Evolutionary conservation across 2,329 filamentous ascomycete species (phyloP).

Genomic region (Paracoccidioides lutzii): DNA sequence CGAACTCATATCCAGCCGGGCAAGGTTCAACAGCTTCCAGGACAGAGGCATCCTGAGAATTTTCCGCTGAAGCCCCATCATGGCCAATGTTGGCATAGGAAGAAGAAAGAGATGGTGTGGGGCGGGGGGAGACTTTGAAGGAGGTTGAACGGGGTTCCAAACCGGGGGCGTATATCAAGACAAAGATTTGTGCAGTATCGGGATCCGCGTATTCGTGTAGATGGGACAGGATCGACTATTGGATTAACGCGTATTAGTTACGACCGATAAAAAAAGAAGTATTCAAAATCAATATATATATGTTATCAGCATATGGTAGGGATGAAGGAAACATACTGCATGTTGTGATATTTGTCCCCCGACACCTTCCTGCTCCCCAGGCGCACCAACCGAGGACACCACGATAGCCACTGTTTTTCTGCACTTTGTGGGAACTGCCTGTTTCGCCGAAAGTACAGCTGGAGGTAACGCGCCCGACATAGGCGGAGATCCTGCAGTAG

Average conservation of each 20-base stretch:
- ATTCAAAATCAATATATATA: not conserved
- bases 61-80: conserved; percentile 44
- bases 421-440: conserved; percentile 30
- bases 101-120: conserved; percentile 55
- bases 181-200: conserved; percentile 61
- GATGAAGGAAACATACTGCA: conserved; percentile 49
- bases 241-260: conserved; percentile 8
- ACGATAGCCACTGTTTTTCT: conserved; percentile 78
- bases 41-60: conserved; percentile 41
- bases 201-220: conserved; percentile 67
- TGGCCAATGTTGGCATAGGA: conserved; percentile 79
- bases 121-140: conserved; percentile 35
- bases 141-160: conserved; percentile 47
- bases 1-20: conserved; percentile 32
- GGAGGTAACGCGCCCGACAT: conserved; percentile 21
- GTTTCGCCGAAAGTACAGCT: conserved; percentile 21
- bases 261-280: not conserved
- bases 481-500: conserved; percentile 9
- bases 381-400: conserved; percentile 58
- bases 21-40: conserved; percentile 35
- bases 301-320: no score
- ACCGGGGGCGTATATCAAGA: conserved; percentile 77
- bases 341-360: conserved; percentile 47
- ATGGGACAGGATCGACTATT: conserved; percentile 72
- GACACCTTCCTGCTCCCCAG: conserved; percentile 35